Conservation (phyloP, 148 eudicot genomes). For the Chenopodium suecicum region DNA sequence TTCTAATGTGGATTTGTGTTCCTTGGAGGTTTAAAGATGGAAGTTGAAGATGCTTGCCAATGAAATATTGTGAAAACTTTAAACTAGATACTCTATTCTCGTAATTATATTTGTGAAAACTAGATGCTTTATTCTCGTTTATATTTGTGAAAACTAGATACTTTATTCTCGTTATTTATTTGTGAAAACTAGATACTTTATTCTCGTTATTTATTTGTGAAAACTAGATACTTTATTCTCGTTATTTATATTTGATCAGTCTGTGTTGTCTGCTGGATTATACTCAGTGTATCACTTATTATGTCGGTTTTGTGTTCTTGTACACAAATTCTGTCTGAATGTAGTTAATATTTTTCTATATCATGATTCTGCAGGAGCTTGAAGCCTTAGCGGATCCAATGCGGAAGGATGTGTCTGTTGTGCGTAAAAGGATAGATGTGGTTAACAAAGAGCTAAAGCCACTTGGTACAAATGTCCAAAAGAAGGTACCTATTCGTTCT, state of each 20-base stretch:
- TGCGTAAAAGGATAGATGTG: constrained; percentile 82
- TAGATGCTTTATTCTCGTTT: too few relatives aligned
- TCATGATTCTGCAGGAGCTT: constrained; percentile 53
- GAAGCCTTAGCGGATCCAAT: constrained; percentile 77
- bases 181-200: too few relatives aligned
- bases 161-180: too few relatives aligned
- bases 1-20: background rate
- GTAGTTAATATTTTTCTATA: background rate
- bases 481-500: constrained; percentile 58
- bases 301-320: background rate
- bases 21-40: background rate
- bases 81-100: background rate
- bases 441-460: constrained; percentile 90
- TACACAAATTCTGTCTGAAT: background rate
- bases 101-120: background rate
- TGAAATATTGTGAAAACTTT: background rate
- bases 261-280: background rate
- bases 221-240: too few relatives aligned
- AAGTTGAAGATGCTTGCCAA: background rate
- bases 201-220: too few relatives aligned
- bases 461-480: constrained; percentile 73
- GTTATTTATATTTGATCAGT: background rate
- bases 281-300: background rate
- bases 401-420: constrained; percentile 78
- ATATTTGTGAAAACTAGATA: too few relatives aligned